Evolutionary conservation across 371 early-diverging fungal genomes (phyloP), one percentile per base, ranked within the genome.

Genomic region (Mortierella sp.): DNA sequence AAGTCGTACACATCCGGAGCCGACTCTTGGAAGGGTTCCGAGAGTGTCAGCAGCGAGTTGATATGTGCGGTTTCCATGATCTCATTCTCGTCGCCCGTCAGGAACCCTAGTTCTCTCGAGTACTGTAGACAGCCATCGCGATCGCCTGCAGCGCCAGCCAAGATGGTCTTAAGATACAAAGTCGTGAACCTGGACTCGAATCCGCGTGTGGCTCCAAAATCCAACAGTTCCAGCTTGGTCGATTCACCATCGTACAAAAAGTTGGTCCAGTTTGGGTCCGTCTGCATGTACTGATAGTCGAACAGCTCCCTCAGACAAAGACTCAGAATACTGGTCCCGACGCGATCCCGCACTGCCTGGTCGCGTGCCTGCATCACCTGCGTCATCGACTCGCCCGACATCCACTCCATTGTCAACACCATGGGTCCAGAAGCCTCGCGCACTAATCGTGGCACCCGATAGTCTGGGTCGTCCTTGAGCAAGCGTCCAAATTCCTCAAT

Each of bases 211-310:
- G 97, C 94, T 16, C 98, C 98, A 85, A 98, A 98, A 76, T 98
- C 98, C 25, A 98, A 72, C 67, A 98, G 69, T 27, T 91, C 90
- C 49, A 97, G 83, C 82, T 87, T 91, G 31, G 83, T 80, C 17
- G 84, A 84, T 7, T 43, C 41, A 16, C 71, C 78, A 68, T 95
- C 88, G 73, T 95, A 98, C 63, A 98, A 82, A 71, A 98, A 98
- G 79, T 98, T 98, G 56, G 95, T 88, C 97, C 97, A 98, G 76
- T 98, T 98, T 5, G 98, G 98, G 73, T 98, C 98, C 13, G 98
- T 98, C 79, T 98, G 98, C 98, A 98, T 98, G 80, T 93, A 95
- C 57, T 89, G 85, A 79, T 94, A 96, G 25, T 88, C 88, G 74
- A 97, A 97, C 43, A 98, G 83, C 72, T 98, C 98, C 28, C 87